These are phyloP conservation scores for Musa balbisiana DNA, from an alignment of 202 grass and related monocot genomes.

Conservation along the genomic window DNA sequence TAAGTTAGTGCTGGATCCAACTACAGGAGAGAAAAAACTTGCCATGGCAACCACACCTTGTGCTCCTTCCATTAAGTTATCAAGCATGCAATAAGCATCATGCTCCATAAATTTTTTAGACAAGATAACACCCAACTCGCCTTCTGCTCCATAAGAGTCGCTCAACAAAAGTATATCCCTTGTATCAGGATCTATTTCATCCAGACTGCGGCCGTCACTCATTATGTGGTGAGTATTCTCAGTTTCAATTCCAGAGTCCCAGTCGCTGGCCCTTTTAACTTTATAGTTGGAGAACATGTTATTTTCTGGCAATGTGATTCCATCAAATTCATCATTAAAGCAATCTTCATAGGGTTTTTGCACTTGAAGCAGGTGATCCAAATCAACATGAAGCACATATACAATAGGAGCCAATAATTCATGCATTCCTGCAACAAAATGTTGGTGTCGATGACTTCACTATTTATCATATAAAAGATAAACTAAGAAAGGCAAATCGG, in stretches of 20 bases:
- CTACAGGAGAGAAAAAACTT: constrained; percentile 61
- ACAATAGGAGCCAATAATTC: constrained; percentile 90
- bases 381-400: constrained; percentile 87
- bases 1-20: constrained; percentile 52
- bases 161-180: constrained; percentile 75
- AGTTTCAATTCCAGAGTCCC: constrained; percentile 34
- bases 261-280: constrained; percentile 53
- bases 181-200: constrained; percentile 57
- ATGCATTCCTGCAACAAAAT: constrained; percentile 71
- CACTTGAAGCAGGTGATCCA: constrained; percentile 60
- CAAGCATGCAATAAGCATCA: constrained; percentile 92
- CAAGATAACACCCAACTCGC: constrained; percentile 83
- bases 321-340: constrained; percentile 81
- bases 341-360: constrained; percentile 69
- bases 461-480: neutral
- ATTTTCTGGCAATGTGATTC: constrained; percentile 42
- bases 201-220: constrained; percentile 42
- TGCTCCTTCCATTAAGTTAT: constrained; percentile 67
- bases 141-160: constrained; percentile 94
- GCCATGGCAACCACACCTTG: constrained; percentile 62
- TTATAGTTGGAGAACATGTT: constrained; percentile 58
- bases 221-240: constrained; percentile 19
- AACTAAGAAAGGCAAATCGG: neutral
- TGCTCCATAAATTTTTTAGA: constrained; percentile 95
- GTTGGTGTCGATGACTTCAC: neutral